A percentile compares a stretch with the other conserved stretches of the same genome.
phyloP scores from a whole-genome alignment of 2,329 filamentous ascomycete genomes.

The Aspergillus unguis region DNA sequence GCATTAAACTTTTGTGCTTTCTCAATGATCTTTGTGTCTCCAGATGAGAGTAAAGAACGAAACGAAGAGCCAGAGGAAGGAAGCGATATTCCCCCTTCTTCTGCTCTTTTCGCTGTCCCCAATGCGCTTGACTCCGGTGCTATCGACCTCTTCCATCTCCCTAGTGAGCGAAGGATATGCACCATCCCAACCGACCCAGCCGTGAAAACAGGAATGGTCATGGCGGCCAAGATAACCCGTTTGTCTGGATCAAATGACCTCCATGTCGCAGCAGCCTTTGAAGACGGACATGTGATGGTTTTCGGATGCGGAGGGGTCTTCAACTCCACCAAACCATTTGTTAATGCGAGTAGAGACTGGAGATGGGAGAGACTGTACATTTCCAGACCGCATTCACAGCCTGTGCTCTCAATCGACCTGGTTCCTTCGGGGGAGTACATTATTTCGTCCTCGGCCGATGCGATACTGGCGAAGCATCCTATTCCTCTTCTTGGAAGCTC shows the following conservation, averaged over 20 bases:
- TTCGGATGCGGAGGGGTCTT: conserved; percentile 50
- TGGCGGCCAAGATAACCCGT: conserved; percentile 64
- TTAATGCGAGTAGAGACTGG: conserved; percentile 26
- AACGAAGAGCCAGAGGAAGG: not conserved
- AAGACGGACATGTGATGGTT: conserved; percentile 73
- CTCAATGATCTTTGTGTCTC: conserved; percentile 27
- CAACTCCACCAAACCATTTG: conserved; percentile 32
- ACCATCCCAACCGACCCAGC: conserved; percentile 49
- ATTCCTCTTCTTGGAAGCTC: conserved; percentile 43
- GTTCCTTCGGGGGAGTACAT: conserved; percentile 55
- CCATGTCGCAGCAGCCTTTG: conserved; percentile 73
- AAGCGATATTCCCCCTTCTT: conserved; percentile 1
- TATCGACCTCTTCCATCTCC: conserved; percentile 81
- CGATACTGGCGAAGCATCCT: conserved; percentile 71
- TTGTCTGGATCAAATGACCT: conserved; percentile 51
- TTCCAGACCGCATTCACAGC: conserved; percentile 69
- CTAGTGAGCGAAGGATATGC: conserved; percentile 67
- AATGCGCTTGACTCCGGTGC: conserved; percentile 71
- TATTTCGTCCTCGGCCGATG: conserved; percentile 79
- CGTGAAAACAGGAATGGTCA: conserved; percentile 68
- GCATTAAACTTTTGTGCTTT: conserved; percentile 88
- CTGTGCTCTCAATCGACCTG: conserved; percentile 70
- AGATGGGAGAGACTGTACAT: conserved; percentile 60
- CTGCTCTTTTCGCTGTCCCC: conserved; percentile 72
- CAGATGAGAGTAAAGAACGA: not conserved